Percentiles rank a stretch among this genome's conserved stretches.
phyloP scores from a whole-genome alignment of 2,329 filamentous ascomycete species.

The Alternaria gaisen region DNA sequence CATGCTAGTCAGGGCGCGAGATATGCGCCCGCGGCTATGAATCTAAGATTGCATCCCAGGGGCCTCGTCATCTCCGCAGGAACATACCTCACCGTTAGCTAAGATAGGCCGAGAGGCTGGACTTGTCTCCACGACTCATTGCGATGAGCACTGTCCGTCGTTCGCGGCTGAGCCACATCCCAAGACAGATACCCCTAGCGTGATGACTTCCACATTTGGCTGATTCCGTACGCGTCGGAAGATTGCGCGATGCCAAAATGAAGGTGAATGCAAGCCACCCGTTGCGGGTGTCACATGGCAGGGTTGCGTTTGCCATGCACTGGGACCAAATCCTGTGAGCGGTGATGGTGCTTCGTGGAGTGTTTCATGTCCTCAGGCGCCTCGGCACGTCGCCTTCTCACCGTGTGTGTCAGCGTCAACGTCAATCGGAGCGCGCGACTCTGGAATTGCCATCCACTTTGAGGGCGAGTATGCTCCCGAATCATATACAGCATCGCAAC shows the following conservation, averaged over 20 bases:
- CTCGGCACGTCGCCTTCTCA: background rate
- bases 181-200: conserved; percentile 1
- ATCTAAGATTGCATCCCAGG: conserved; percentile 10
- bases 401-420: background rate
- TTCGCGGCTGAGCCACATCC: conserved; percentile 12
- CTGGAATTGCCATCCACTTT: background rate
- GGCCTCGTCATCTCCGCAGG: conserved; percentile 13
- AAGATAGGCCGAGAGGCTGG: conserved; percentile 5
- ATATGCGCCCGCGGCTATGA: conserved; percentile 3
- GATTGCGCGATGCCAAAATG: conserved; percentile 17
- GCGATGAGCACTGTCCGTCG: conserved; percentile 14
- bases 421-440: conserved; percentile 7
- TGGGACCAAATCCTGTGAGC: background rate
- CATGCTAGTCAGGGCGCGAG: conserved; percentile 5
- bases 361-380: conserved; percentile 11
- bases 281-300: conserved; percentile 16
- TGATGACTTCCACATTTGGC: conserved; percentile 1
- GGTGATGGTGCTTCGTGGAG: background rate
- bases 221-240: background rate
- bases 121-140: conserved; percentile 11
- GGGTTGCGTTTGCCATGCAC: conserved; percentile 10
- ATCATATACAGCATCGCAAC: conserved; percentile 5
- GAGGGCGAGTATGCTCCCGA: background rate
- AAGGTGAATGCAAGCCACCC: conserved; percentile 23
- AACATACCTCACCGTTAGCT: background rate